Percentiles rank a stretch among this genome's conserved stretches.
Conservation (phyloP, 352 stramenopile species). For the Phytophthora palmivora region DNA sequence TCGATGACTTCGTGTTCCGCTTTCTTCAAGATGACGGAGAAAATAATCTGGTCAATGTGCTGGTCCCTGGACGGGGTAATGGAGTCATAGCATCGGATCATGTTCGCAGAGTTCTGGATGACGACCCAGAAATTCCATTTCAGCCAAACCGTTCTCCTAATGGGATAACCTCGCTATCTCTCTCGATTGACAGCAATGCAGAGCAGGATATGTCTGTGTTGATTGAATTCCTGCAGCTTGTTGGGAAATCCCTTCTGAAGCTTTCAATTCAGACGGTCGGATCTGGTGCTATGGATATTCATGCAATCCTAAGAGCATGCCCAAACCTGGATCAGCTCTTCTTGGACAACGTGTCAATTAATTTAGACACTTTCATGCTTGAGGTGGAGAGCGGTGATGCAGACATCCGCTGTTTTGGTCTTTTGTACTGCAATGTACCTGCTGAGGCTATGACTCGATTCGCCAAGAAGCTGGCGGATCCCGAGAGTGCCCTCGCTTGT, state of each 20-base stretch:
- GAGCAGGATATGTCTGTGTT: slow-evolving; percentile 15
- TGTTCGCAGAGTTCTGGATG: background rate
- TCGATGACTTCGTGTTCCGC: slow-evolving; percentile 27
- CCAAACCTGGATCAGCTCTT: slow-evolving; percentile 33
- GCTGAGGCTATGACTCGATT: slow-evolving; percentile 29
- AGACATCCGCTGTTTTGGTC: slow-evolving; percentile 23
- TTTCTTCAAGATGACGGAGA: slow-evolving; percentile 31
- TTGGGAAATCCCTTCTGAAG: slow-evolving; percentile 23
- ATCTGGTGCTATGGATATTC: slow-evolving; percentile 20
- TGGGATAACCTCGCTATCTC: slow-evolving; percentile 32
- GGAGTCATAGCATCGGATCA: slow-evolving; percentile 25
- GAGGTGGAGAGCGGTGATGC: slow-evolving; percentile 25
- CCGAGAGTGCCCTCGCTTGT: slow-evolving; percentile 15
- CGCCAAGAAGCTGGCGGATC: slow-evolving; percentile 27
- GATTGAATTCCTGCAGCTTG: slow-evolving; percentile 27
- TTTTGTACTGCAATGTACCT: slow-evolving; percentile 23
- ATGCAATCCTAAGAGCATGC: slow-evolving; percentile 22
- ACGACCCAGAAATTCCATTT: background rate
- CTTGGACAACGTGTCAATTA: slow-evolving; percentile 36
- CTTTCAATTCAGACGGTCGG: slow-evolving; percentile 31
- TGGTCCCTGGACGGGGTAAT: slow-evolving; percentile 41
- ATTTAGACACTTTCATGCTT: slow-evolving; percentile 30
- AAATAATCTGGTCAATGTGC: slow-evolving; percentile 36
- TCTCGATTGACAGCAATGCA: slow-evolving; percentile 31
- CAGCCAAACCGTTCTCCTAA: slow-evolving; percentile 1